Base-by-base conservation (phyloP, 441 rosid genomes). In the Gossypium gossypioides region DNA sequence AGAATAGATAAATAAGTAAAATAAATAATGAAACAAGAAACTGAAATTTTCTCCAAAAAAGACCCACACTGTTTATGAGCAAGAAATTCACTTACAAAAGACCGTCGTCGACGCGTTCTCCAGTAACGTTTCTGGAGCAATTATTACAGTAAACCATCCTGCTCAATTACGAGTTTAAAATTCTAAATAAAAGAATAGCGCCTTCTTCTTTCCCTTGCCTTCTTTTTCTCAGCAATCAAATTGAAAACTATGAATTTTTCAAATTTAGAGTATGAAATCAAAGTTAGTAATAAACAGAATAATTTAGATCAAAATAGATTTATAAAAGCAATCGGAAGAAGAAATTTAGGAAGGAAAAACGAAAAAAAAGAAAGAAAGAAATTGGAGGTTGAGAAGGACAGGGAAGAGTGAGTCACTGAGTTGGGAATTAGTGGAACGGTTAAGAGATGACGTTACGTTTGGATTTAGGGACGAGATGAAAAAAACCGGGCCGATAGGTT, bases 91-190 rank as follows among this genome's bases (percentile, higher is more conserved):
- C 62, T 18, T 54, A 69, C 72, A 69, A 19, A 52, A 24, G 60
- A 27, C 72, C 72, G 2, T 69, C 72, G 12, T 27, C 18, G 29
- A 54, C 8, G 29, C 72, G 72, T 22, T 25, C 72, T 54, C 72
- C 72, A 3, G 62, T 3, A 10, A 69, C 72, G 25, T 52, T 69
- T 52, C 61, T 69, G 24, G 60, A 32, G 19, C 62, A 69, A 32
- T 25, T 52, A 51, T 19, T 69, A 54, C 72, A 69, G 8, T 50
- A 69, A 34, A 69, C 72, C 72, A 69, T 69, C 25, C 10, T 27
- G 15, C 46, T 10, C 10, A 22, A 22, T 4, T 10, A 57, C 6
- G 16, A 64, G 2, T n/a, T 50, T 50, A 60, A 13, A 25, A 2
- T 0, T 15, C 4, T 9, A 40, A 62, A 9, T 6, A 50, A 50